Base-by-base conservation (phyloP, 2,329 filamentous ascomycete species). In the Beauveria caledonica region DNA sequence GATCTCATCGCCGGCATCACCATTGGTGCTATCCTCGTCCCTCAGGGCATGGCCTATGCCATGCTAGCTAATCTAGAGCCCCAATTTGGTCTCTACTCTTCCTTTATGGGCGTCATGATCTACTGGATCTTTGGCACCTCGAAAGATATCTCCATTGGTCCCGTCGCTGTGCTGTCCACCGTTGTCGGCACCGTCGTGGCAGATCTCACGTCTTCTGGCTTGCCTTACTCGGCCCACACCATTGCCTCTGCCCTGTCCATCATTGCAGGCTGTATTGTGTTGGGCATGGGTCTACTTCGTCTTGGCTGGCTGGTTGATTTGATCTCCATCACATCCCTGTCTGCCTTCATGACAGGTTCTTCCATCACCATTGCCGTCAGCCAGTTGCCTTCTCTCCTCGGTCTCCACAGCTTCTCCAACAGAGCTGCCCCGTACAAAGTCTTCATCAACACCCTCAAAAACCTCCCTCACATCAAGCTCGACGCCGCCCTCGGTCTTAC, bases 291-390 rank as follows among this genome's bases (percentile, higher is more conserved):
- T 3, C 76, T 97, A 3, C 76, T 90, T 48, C 86, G 92, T 51
- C 82, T 87, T 42, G 93, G 94, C 6, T 96, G 92, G 85, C 86
- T 97, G 55, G 92, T 97, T 52, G 92, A 97, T 66, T 83, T 97
- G 68, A 97, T 97, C 67, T 90, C 94, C 1, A 84, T 97, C 60
- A 87, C 91, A 1, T 90, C 92, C 0, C 90, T 97, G 58, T 92
- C 90, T 0, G 92, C 94, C 3, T 97, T 96, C 78, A 97, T 97
- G 89, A 97, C 94, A 0, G 93, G 93, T 2, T 96, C 93, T 5
- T 92, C 93, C 58, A 82, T 99, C 72, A 96, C 84, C 68, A 97
- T 99, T 69, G 86, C 84, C 17, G 82, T 85, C 25, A 92, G 94
- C 39, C 94, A 99, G 73, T 80, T 97, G 5, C 88, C 90, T 1